Evolutionary conservation across 805 yeast species (phyloP).

Genomic region (Candida pseudoglaebosa): DNA sequence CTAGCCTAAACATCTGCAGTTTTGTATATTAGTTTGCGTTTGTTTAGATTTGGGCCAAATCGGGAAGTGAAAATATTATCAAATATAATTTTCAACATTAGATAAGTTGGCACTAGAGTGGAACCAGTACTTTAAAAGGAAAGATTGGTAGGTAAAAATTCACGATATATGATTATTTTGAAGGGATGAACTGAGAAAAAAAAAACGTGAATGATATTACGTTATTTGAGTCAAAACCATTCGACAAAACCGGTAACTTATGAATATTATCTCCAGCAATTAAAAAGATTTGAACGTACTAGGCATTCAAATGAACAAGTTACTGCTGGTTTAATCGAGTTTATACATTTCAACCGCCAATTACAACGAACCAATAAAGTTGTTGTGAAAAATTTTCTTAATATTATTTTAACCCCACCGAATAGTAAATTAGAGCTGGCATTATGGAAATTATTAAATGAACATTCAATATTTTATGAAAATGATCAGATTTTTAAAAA

Average conservation of each 20-base stretch:
- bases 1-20: too few species aligned
- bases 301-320: neutral
- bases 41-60: too few species aligned
- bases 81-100: neutral
- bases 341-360: conserved; percentile 19
- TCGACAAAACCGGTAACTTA: conserved; percentile 20
- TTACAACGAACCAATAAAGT: conserved; percentile 12
- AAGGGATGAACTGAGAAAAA: neutral
- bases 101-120: neutral
- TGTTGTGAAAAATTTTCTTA: conserved; percentile 9
- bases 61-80: too few species aligned
- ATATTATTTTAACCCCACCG: conserved; percentile 11
- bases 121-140: neutral
- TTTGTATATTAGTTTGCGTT: too few species aligned
- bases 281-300: conserved; percentile 7
- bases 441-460: conserved; percentile 10
- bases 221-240: conserved; percentile 1
- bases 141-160: neutral
- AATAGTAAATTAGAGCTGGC: conserved; percentile 14
- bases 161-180: neutral
- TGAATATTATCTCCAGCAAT: conserved; percentile 20
- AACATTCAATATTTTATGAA: neutral
- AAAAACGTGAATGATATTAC: conserved; percentile 3
- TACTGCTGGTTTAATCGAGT: conserved; percentile 14
- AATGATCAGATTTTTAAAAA: conserved; percentile 9